Evolutionary conservation across 1,284 basidiomycete species (phyloP).

Genomic region (Ceratobasidium sp.): DNA sequence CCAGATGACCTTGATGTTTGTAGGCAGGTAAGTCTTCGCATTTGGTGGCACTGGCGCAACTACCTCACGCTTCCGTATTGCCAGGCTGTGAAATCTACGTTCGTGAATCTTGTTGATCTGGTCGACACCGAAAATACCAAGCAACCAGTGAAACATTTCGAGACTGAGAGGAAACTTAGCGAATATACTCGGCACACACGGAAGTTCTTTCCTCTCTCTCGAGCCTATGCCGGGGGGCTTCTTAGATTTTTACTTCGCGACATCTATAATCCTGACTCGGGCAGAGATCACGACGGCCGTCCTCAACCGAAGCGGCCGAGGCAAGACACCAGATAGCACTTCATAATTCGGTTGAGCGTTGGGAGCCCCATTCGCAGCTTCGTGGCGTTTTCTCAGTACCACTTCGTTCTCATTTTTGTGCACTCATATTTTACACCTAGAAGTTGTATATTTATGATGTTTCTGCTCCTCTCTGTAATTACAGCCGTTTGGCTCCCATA

Average conservation of each 20-base stretch:
- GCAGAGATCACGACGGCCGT: not conserved
- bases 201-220: constrained; percentile 61
- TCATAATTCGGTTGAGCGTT: no score
- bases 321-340: not conserved
- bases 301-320: not conserved
- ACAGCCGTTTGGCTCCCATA: not conserved
- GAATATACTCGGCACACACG: constrained; percentile 56
- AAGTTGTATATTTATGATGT: not conserved
- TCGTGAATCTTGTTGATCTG: constrained; percentile 39
- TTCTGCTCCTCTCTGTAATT: not conserved
- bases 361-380: no score
- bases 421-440: no score
- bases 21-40: constrained; percentile 13
- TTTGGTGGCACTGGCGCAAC: not conserved
- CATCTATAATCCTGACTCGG: constrained; percentile 61
- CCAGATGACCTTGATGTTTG: constrained; percentile 23
- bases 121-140: constrained; percentile 23
- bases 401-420: no score
- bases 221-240: constrained; percentile 60
- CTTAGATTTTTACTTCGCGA: constrained; percentile 61
- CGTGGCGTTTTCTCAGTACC: no score
- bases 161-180: constrained; percentile 55
- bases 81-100: constrained; percentile 18
- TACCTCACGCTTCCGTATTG: no score
- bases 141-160: constrained; percentile 49